These are phyloP conservation scores for Beauveria australis DNA, from an alignment of 2,329 filamentous ascomycete genomes.

Conservation along the genomic window DNA sequence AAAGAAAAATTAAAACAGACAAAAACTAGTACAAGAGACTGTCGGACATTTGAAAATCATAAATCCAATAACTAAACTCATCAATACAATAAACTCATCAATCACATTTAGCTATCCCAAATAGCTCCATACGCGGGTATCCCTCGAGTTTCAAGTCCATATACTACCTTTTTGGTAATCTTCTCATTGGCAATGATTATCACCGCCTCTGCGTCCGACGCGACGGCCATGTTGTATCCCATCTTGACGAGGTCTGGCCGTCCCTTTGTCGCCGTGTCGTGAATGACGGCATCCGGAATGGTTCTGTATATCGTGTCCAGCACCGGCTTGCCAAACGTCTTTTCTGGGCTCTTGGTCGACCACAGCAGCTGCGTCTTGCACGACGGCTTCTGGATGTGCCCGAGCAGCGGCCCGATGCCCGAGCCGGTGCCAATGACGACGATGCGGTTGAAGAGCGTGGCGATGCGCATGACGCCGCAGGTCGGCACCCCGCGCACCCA, in stretches of 20 bases:
- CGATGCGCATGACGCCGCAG: conserved; percentile 59
- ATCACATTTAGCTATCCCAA: conserved; percentile 45
- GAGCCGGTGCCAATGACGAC: conserved; percentile 65
- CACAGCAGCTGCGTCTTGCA: conserved; percentile 56
- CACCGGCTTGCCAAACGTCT: conserved; percentile 54
- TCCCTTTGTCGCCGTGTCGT: conserved; percentile 54
- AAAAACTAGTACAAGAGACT: too few species aligned
- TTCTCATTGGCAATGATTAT: conserved; percentile 64
- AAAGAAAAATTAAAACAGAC: too few species aligned
- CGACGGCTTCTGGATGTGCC: conserved; percentile 43
- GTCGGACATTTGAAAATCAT: too few species aligned
- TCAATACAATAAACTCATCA: too few species aligned
- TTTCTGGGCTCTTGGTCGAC: conserved; percentile 53
- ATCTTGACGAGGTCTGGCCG: conserved; percentile 48
- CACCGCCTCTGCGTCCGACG: conserved; percentile 57
- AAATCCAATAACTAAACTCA: too few species aligned
- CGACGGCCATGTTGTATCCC: conserved; percentile 45
- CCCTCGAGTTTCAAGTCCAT: conserved; percentile 57
- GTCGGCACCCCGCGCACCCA: conserved; percentile 63
- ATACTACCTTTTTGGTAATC: conserved; percentile 61
- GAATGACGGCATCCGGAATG: conserved; percentile 56
- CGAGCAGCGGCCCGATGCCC: conserved; percentile 62
- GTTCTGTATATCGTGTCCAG: conserved; percentile 45
- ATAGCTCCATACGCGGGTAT: conserved; percentile 65
- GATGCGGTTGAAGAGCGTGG: conserved; percentile 55